Evolutionary conservation across 345 rosid genomes (phyloP).

Genomic region (Balakata baccata): DNA sequence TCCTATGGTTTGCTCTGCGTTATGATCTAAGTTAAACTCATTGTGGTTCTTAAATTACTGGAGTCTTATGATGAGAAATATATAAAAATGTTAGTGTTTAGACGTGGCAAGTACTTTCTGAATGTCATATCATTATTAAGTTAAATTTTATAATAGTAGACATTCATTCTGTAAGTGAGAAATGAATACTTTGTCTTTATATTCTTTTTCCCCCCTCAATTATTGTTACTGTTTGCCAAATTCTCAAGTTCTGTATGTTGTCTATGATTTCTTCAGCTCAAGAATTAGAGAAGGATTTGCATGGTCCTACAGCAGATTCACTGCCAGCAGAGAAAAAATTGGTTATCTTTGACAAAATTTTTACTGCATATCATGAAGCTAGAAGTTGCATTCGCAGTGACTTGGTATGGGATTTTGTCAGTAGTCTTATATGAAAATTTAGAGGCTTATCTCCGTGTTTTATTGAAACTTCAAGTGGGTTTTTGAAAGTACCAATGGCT

Average conservation of each 20-base stretch:
- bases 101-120: neutral
- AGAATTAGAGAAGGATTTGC: conserved; percentile 94
- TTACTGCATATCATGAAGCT: conserved; percentile 91
- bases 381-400: conserved; percentile 89
- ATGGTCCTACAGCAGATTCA: conserved; percentile 65
- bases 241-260: conserved; percentile 6
- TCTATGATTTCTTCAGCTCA: conserved; percentile 59
- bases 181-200: neutral
- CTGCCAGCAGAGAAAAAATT: conserved; percentile 79
- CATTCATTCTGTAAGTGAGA: neutral
- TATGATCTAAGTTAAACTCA: neutral
- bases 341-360: conserved; percentile 70
- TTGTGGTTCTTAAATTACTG: neutral
- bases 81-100: neutral
- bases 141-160: neutral
- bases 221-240: neutral
- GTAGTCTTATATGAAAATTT: neutral
- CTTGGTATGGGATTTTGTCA: conserved; percentile 50
- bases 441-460: neutral
- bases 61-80: neutral
- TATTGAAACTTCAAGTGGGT: neutral
- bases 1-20: neutral
- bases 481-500: neutral
- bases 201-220: neutral
- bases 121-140: neutral